Evolutionary conservation across 176 grass and related monocot species (phyloP), one percentile per base, ranked within the genome.

Genomic region (Poa annua): DNA sequence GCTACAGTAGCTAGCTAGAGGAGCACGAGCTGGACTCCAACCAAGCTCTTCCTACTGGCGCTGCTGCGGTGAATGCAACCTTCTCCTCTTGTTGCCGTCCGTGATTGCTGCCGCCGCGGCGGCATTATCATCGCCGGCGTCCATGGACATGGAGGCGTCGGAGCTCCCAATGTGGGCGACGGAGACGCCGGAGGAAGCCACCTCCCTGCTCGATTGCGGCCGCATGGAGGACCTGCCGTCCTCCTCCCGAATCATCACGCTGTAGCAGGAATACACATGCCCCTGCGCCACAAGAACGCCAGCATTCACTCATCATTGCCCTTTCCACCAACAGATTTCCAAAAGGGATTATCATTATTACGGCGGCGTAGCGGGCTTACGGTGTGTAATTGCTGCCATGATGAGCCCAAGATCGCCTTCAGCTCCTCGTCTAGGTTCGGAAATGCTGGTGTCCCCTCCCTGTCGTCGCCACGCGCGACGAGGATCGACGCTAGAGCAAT

Each of bases 181-280:
- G 21, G 88, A 90, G 66, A 73, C 72, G 57, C 38, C 77, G 62
- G 86, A 91, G 79, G 87, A 91, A 55, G 79, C 67, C 78, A 81
- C 22, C 77, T 81, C 82, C 86, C 83, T 52, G 71, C 71, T 79
- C 83, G 89, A 90, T 71, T 74, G 76, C 19, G 16, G 61, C 61
- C 61, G 14, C 54, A 80, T 69, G 49, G 76, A 78, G 49, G 76
- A 78, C 78, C 67, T 81, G 86, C 60, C 2, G 26, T 53, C 71
- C 47, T 91, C 85, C 72, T 85, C 91, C 47, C 84, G 93, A 57
- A 92, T 85, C 91, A 99, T 94, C 74, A 85, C 71, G 47, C 59
- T 93, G 85, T 94, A 99, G 93, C 96, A 99, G 69, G 96, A 96
- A 85, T 80, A 99, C 77, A 99, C 96, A 86, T 90, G 85, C 16